Evolutionary conservation across 176 grass and related monocot species (phyloP), one percentile per base, ranked within the genome.

Genomic region (Melocanna baccifera): DNA sequence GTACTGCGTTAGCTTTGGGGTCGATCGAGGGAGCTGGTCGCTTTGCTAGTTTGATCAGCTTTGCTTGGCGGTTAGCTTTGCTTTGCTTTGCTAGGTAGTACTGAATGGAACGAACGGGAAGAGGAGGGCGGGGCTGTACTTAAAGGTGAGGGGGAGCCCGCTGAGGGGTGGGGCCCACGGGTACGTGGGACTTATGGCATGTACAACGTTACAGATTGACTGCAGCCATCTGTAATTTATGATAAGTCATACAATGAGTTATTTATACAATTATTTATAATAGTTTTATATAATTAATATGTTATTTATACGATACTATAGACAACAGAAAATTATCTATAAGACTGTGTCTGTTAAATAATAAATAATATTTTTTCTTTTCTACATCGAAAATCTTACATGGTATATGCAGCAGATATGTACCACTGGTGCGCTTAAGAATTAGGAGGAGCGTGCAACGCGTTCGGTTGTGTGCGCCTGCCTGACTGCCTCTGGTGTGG

Each of bases 71-170:
- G 8, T 18, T 23, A 47, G 73, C 37, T 73, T 75, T 73, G 77
- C 37, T 73, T 75, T 73, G 77, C 58, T 71, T 77, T 50, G 86
- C 69, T 84, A 29, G 72, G 14, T 56, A 67, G 45, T n/a, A n/a
- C n/a, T 72, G 79, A 69, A 74, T 82, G 86, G 90, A 89, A 76
- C 61, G 86, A 93, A 70, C 83, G 86, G 76, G 87, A 90, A 28
- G 76, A 70, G 71, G 83, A 88, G 80, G 75, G 0, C 16, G 22
- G 42, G 22, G 65, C 11, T 5, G 41, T 88, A 96, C 93, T 87
- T 91, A 91, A 81, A 93, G 88, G 70, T 45, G 1, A 14, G 0
- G 1, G 14, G 47, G 20, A 64, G 37, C 14, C 0, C 13, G 14
- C 6, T 34, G 0, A 0, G 18, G 4, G 9, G 46, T 15, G 76